Evolutionary conservation across 768 basidiomycete genomes (phyloP), one percentile per base, ranked within the genome.

Genomic region (Suillus variegatus): DNA sequence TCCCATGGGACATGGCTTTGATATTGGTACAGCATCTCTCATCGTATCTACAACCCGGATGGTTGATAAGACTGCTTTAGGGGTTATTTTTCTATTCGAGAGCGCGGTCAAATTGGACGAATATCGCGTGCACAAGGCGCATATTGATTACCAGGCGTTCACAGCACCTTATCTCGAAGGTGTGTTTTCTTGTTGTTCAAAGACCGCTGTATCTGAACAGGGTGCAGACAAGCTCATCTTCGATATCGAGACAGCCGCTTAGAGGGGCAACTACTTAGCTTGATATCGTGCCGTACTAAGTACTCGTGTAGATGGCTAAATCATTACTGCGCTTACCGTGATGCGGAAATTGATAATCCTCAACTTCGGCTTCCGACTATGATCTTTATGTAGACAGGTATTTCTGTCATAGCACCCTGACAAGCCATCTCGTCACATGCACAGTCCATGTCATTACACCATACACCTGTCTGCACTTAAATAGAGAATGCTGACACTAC

Each of bases 81-180:
- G 74, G 22, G 12, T 72, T 46, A 66, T 74, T 43, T 68, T 76
- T 25, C n/a, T 69, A 60, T 76, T 75, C 43, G 58, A 75, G 35
- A 65, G 68, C 41, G 64, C 65, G 54, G 61, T 55, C 16, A 64
- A 64, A 18, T 56, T 74, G 35, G 52, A 64, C 10, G 56, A 38
- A 0, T 74, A 74, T 44, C 2, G 12, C 3, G 32, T 64, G 40
- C 71, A 72, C 64, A 32, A 68, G 58, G 66, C 67, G 22, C 70
- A 74, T 51, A 41, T 10, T 2, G 67, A 65, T 18, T 68, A 64
- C 36, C 66, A 65, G 40, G 52, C 32, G 41, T 44, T 38, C 22
- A 28, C 54, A 3, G 63, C 44, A 5, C 71, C 69, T 22, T 68
- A 64, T 32, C 10, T 76, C 43, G 52, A 75, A 66, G 73, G 75